Base-by-base conservation (phyloP, 1,139 yeast genomes). In the Pneumocystis oryctolagi region DNA sequence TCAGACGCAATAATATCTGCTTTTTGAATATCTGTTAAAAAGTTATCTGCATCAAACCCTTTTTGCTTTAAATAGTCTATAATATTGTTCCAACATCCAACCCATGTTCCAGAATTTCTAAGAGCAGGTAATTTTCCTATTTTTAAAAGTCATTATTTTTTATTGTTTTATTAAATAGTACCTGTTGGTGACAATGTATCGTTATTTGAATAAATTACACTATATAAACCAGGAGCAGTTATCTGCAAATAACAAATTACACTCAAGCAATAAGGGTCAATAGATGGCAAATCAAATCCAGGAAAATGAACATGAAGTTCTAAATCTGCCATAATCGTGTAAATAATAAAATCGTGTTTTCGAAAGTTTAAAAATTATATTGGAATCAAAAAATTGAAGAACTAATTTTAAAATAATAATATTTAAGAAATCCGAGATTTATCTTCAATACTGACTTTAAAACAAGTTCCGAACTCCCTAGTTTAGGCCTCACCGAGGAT, bases 261-360 rank as follows among this genome's bases (percentile, higher is more conserved):
- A 31, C 60, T 55, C 31, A 60, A 53, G n/a, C 62, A 60, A 35
- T 42, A 39, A 37, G 62, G 62, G 32, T 60, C 62, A 32, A 60
- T 42, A 31, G 59, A 42, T 20, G 60, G 62, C 18, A 31, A 34
- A 25, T 47, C 60, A 30, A 60, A 55, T 42, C 62, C 62, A 30
- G 62, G 62, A 20, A 58, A 34, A 18, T 60, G 59, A 39, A 60
- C 34, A 47, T 57, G 59, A 30, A 60, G 58, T 37, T 60, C 55
- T 14, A 47, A 47, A 9, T 25, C 16, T 20, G 55, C 20, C 55
- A 42, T 47, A 20, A 39, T 20, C 16, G 31, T 47, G 5, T 37
- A 12, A 14, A 37, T 37, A 37, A 37, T 37, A 16, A 32, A 32
- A 32, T 32, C 35, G 35, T 37, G 16, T 37, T 34, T 47, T 25